phyloP scores from a whole-genome alignment of 2,329 filamentous ascomycete genomes.

The Colletotrichum coccodes region DNA sequence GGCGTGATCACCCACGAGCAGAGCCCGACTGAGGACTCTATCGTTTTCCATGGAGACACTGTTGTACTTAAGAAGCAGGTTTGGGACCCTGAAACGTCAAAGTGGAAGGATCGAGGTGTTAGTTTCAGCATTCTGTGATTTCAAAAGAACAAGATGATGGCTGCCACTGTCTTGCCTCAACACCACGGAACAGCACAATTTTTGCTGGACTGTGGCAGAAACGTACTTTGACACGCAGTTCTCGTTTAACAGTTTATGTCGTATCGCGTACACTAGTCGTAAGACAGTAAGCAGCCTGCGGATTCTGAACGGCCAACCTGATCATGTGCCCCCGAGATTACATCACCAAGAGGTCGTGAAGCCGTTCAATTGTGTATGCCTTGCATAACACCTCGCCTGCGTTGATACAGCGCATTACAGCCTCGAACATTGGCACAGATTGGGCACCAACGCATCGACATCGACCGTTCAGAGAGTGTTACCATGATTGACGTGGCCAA shows the following conservation, averaged over 20 bases:
- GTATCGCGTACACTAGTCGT: too few relatives aligned
- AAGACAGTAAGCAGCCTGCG: too few relatives aligned
- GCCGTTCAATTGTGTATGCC: neutral
- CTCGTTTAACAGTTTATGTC: too few relatives aligned
- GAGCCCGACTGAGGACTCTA: neutral
- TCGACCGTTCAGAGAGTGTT: too few relatives aligned
- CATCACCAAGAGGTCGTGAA: too few relatives aligned
- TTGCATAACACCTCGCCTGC: neutral
- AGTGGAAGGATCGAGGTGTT: neutral
- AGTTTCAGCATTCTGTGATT: neutral
- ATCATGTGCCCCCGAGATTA: too few relatives aligned
- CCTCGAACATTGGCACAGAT: neutral
- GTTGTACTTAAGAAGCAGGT: neutral
- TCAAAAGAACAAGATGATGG: accelerated
- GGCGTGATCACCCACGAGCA: neutral
- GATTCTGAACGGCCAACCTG: too few relatives aligned
- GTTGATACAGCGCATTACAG: neutral
- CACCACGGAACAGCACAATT: too few relatives aligned
- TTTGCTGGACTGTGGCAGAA: too few relatives aligned
- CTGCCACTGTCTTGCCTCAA: too few relatives aligned
- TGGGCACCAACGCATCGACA: neutral
- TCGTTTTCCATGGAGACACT: neutral
- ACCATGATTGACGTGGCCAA: too few relatives aligned
- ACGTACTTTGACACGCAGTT: too few relatives aligned
- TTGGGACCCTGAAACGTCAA: neutral